These are phyloP conservation scores for Solanum phureja DNA, from an alignment of 257 asterid species.

Conservation along the genomic window DNA sequence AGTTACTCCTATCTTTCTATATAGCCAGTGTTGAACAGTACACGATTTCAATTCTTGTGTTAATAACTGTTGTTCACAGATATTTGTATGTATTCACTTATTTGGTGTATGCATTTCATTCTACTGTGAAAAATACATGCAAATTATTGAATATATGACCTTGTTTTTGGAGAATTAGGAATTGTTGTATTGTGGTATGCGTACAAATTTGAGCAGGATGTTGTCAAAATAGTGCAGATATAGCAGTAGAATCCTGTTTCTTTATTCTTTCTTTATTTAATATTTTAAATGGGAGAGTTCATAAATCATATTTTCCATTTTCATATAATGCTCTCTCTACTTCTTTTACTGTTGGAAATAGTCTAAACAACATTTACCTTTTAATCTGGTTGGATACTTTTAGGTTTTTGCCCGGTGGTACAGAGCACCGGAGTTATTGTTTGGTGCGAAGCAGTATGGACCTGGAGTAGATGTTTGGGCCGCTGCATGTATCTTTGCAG, in stretches of 20 bases:
- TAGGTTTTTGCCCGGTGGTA: constrained; percentile 99
- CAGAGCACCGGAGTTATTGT: constrained; percentile 93
- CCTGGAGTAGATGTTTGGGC: constrained; percentile 99
- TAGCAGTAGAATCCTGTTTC: not conserved
- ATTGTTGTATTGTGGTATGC: not conserved
- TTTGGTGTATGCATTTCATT: not conserved
- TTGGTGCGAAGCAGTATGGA: constrained; percentile 98
- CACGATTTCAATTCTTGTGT: not conserved
- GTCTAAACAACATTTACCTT: not conserved
- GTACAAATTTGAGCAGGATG: not conserved
- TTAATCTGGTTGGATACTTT: constrained; percentile 11
- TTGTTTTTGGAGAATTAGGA: not conserved
- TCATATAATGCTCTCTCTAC: not conserved
- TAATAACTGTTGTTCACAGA: not conserved
- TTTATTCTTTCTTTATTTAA: not conserved
- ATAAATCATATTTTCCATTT: not conserved
- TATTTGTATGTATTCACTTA: not conserved
- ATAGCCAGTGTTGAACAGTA: not conserved
- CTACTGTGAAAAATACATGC: not conserved
- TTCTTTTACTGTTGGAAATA: not conserved
- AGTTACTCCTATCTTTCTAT: not conserved
- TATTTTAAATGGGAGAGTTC: not conserved
- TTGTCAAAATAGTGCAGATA: not conserved
- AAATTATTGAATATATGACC: not conserved
- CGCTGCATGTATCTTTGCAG: constrained; percentile 98